Base-by-base conservation (phyloP, 2,329 filamentous ascomycete species). In the Cercospora sp. region DNA sequence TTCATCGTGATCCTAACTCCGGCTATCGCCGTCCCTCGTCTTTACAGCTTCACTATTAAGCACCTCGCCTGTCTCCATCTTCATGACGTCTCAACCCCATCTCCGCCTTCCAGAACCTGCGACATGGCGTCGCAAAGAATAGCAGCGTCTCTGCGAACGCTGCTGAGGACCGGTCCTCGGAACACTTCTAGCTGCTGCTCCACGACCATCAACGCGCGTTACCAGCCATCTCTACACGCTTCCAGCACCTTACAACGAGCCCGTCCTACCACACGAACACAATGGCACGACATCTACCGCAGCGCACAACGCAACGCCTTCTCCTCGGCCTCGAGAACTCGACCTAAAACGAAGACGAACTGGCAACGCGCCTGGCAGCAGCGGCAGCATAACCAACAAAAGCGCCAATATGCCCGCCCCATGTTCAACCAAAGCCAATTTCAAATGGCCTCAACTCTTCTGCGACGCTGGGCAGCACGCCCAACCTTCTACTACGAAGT, bases 401-500 rank as follows among this genome's bases (percentile, higher is more conserved):
- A 67, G 36, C 72, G 74, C 10, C 28, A 33, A 18, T 76, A 75
- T 61, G 57, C 63, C 5, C 69, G 73, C 8, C 76, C 71, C 63
- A 62, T 71, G 16, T 77, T 75, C 71, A 75, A 77, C 63, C 78
- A 78, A 65, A 73, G 74, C 55, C 75, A 75, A 36, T 78, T 78
- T 66, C 67, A 75, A 63, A 68, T 66, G 51, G 66, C 72, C 16
- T 58, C 66, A 31, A 66, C 66, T 36, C 61, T 78, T 3, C 71
- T 79, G 31, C 39, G 53, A 16, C 61, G 72, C 66, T 85, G 83
- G 83, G 78, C 79, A 0, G 76, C 77, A 3, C 74, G 78, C 1
- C 82, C 82, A 28, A 82, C 79, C 2, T 85, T 85, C 77, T 83
- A 82, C 74, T 80, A 82, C 53, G 79, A 84, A 70, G 74, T 82